phyloP scores from a whole-genome alignment of 2,329 filamentous ascomycete genomes.

The Colletotrichum liaoningense region DNA sequence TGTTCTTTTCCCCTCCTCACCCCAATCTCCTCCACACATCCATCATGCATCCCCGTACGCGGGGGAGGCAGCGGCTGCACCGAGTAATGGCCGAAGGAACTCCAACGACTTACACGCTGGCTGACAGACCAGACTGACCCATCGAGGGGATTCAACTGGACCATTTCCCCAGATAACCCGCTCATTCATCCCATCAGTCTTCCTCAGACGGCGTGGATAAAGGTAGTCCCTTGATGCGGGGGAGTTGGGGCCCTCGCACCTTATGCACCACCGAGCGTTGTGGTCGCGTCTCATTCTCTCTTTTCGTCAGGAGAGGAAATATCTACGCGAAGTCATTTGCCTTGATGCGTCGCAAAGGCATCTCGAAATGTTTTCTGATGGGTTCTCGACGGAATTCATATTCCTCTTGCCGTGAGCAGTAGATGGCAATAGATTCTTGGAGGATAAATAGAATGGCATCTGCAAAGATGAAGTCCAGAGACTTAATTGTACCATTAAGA shows the following conservation, averaged over 20 bases:
- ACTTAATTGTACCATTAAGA: not conserved
- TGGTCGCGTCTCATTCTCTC: not conserved
- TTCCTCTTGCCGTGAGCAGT: not conserved
- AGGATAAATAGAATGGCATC: not conserved
- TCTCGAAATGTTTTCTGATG: not conserved
- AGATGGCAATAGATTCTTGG: no score
- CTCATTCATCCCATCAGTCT: not conserved
- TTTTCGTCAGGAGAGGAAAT: not conserved
- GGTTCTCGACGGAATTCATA: not conserved
- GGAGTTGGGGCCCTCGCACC: not conserved
- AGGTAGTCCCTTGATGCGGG: not conserved
- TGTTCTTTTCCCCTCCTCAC: constrained; percentile 1
- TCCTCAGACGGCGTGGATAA: not conserved
- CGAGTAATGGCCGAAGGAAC: not conserved
- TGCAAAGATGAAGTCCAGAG: not conserved
- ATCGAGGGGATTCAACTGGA: no score
- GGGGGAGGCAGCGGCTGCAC: not conserved
- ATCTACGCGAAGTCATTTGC: not conserved
- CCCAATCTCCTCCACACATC: constrained; percentile 5
- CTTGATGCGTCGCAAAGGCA: not conserved
- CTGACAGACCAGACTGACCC: not conserved
- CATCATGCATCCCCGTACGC: constrained; percentile 5
- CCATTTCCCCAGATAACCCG: not conserved
- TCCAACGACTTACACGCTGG: not conserved
- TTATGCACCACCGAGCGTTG: no score